phyloP scores from a whole-genome alignment of 2,329 filamentous ascomycete genomes.

The Boeremia exigua region DNA sequence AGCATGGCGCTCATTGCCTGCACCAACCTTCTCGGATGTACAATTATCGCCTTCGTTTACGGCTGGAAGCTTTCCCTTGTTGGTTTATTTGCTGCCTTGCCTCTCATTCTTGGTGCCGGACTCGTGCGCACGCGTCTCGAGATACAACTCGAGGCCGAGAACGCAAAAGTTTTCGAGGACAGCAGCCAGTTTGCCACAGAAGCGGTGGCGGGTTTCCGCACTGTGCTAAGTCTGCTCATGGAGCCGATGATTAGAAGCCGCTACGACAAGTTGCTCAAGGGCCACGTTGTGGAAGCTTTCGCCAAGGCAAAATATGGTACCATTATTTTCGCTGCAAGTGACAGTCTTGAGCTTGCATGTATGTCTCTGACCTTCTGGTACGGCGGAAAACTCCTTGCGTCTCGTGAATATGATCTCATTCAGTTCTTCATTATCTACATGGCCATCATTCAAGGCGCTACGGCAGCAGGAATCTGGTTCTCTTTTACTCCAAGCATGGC shows the following conservation, averaged over 20 bases:
- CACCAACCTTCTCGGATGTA: slow-evolving; percentile 69
- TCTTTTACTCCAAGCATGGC: slow-evolving; percentile 56
- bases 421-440: slow-evolving; percentile 63
- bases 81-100: slow-evolving; percentile 64
- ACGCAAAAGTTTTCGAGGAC: slow-evolving; percentile 71
- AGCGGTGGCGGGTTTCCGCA: slow-evolving; percentile 75
- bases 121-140: slow-evolving; percentile 63
- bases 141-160: slow-evolving; percentile 72
- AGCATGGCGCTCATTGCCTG: slow-evolving; percentile 65
- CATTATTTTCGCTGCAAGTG: slow-evolving; percentile 71
- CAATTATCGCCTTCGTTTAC: slow-evolving; percentile 72
- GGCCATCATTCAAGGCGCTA: slow-evolving; percentile 54
- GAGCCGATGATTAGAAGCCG: slow-evolving; percentile 68
- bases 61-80: slow-evolving; percentile 80
- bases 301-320: slow-evolving; percentile 67
- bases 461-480: slow-evolving; percentile 49
- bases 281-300: slow-evolving; percentile 66
- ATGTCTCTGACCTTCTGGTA: slow-evolving; percentile 68
- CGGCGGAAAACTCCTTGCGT: slow-evolving; percentile 48
- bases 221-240: slow-evolving; percentile 72
- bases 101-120: slow-evolving; percentile 57
- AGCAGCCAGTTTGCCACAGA: slow-evolving; percentile 79
- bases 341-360: slow-evolving; percentile 68
- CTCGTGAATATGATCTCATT: slow-evolving; percentile 54
- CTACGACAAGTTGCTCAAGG: slow-evolving; percentile 65